Conservation (phyloP, 2,329 filamentous ascomycete species). For the Cladosporium sp. region DNA sequence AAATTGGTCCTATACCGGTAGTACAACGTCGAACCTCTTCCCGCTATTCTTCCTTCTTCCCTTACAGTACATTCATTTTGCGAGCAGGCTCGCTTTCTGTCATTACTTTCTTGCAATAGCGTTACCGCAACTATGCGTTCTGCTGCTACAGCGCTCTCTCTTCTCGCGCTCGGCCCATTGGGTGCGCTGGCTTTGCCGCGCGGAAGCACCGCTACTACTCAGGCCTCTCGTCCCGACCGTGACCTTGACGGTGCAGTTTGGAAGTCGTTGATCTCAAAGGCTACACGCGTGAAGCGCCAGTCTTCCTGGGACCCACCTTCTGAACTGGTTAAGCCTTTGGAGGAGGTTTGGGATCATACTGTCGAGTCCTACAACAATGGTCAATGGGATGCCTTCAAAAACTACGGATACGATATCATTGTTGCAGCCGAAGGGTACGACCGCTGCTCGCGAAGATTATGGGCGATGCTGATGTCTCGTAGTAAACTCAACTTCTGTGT, state of each 20-base stretch:
- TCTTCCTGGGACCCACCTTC: slow-evolving; percentile 4
- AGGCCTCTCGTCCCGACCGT: neutral
- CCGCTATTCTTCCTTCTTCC: neutral
- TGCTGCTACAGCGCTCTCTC: neutral
- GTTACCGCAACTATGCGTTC: neutral
- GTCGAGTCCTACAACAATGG: slow-evolving; percentile 7
- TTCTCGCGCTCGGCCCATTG: slow-evolving; percentile 2
- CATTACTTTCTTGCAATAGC: neutral
- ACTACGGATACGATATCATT: slow-evolving; percentile 10
- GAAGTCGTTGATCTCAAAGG: neutral
- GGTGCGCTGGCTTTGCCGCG: slow-evolving; percentile 1
- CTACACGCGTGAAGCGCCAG: neutral
- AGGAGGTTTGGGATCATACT: slow-evolving; percentile 5
- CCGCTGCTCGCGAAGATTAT: neutral
- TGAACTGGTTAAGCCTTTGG: slow-evolving; percentile 2
- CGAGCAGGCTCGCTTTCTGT: slow-evolving; percentile 8
- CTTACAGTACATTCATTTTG: neutral
- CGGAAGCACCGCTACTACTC: neutral
- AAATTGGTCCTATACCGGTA: too few relatives aligned
- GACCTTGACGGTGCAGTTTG: slow-evolving; percentile 4
- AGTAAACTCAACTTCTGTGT: slow-evolving; percentile 39
- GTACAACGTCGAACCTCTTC: too few relatives aligned
- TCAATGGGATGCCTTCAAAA: slow-evolving; percentile 5
- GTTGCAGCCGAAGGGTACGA: slow-evolving; percentile 2
- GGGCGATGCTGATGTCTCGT: neutral